phyloP scores from a whole-genome alignment of 257 asterid species.

The Voacanga thouarsii region DNA sequence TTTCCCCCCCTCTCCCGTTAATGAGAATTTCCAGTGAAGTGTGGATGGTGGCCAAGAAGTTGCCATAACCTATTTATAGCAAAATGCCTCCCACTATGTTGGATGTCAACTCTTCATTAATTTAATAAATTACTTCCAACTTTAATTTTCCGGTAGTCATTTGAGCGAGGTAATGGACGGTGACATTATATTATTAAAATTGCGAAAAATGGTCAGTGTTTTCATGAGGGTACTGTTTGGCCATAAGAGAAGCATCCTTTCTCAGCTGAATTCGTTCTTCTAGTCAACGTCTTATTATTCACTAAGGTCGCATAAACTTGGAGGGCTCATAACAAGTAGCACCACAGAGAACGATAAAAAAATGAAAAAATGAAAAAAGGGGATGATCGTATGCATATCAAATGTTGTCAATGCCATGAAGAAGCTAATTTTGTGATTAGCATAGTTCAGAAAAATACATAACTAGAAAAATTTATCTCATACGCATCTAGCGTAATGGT shows the following conservation, averaged over 20 bases:
- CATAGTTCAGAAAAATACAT: no score
- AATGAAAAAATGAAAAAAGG: no score
- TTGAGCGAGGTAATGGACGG: conserved; percentile 49
- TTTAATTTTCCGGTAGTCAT: conserved; percentile 28
- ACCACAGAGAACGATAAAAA: not conserved
- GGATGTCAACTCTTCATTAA: conserved; percentile 36
- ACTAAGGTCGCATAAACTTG: not conserved
- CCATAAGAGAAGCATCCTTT: conserved; percentile 1
- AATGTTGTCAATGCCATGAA: no score
- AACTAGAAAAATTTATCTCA: no score
- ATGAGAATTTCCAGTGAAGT: not conserved
- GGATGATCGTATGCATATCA: no score
- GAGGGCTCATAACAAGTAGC: not conserved
- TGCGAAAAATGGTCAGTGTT: conserved; percentile 34
- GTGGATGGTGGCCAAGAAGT: conserved; percentile 19
- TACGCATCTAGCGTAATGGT: no score
- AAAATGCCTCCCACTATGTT: conserved; percentile 25
- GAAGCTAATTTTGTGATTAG: no score
- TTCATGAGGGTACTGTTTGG: conserved; percentile 18
- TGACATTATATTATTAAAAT: conserved; percentile 30
- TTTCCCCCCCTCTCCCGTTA: not conserved
- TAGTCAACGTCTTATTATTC: not conserved
- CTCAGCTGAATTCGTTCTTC: not conserved
- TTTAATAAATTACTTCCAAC: not conserved
- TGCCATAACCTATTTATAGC: conserved; percentile 39